phyloP scores from a whole-genome alignment of 148 eudicot genomes.

The Nyssa sinensis region DNA sequence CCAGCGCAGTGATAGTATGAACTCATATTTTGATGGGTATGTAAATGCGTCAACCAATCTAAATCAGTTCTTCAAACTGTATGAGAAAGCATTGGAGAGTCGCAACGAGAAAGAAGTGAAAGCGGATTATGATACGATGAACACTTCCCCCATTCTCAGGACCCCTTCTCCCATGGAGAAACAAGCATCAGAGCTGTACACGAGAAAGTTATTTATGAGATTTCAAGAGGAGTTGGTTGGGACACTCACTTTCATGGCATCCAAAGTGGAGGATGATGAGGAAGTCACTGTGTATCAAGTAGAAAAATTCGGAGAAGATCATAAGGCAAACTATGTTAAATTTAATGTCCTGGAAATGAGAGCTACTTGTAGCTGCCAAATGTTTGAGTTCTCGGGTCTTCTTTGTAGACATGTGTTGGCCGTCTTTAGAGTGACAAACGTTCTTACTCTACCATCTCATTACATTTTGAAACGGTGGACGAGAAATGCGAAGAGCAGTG shows the following conservation, averaged over 20 bases:
- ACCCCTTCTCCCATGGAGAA: slow-evolving; percentile 71
- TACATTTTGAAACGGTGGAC: slow-evolving; percentile 57
- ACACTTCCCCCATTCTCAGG: slow-evolving; percentile 40
- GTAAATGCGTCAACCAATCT: slow-evolving; percentile 58
- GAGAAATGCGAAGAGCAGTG: slow-evolving; percentile 51
- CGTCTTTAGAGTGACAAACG: slow-evolving; percentile 58
- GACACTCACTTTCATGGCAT: slow-evolving; percentile 60
- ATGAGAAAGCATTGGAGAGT: slow-evolving; percentile 61
- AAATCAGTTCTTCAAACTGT: slow-evolving; percentile 49
- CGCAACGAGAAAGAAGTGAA: slow-evolving; percentile 63
- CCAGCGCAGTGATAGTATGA: slow-evolving; percentile 58
- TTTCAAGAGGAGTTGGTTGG: slow-evolving; percentile 62
- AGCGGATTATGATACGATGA: slow-evolving; percentile 63
- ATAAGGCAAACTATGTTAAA: slow-evolving; percentile 47
- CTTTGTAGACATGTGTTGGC: slow-evolving; percentile 63
- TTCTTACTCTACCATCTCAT: slow-evolving; percentile 55
- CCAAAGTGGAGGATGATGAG: slow-evolving; percentile 54
- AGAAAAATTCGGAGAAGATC: slow-evolving; percentile 55
- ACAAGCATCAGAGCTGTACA: slow-evolving; percentile 60
- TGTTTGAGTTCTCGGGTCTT: slow-evolving; percentile 70
- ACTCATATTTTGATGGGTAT: slow-evolving; percentile 60
- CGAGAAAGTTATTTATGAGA: slow-evolving; percentile 48
- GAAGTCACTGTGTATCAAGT: slow-evolving; percentile 49
- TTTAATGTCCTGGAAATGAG: slow-evolving; percentile 55
- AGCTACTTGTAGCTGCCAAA: slow-evolving; percentile 57